These are phyloP conservation scores for Elsinoe perseae DNA, from an alignment of 2,329 filamentous ascomycete species.

Conservation along the genomic window DNA sequence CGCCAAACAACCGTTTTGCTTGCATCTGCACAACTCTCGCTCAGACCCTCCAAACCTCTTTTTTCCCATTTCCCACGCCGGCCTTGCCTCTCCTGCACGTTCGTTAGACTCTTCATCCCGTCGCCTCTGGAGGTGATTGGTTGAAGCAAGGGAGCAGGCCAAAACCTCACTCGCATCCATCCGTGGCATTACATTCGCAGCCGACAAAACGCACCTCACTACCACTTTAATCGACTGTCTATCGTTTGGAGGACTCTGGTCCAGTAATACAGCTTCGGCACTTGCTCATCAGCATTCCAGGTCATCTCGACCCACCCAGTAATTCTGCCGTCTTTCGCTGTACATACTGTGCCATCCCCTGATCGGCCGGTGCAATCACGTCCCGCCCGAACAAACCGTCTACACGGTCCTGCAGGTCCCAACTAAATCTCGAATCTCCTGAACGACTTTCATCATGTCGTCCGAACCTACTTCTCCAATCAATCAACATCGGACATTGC, in stretches of 20 bases:
- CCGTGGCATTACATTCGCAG: conserved; percentile 9
- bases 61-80: neutral
- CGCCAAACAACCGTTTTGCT: neutral
- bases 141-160: neutral
- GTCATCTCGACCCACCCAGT: neutral
- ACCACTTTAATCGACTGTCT: conserved; percentile 5
- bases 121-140: conserved; percentile 15
- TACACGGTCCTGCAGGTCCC: conserved; percentile 14
- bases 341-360: conserved; percentile 3
- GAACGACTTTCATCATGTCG: conserved; percentile 6
- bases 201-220: neutral
- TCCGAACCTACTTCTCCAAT: conserved; percentile 17
- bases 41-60: conserved; percentile 1
- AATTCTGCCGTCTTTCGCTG: neutral
- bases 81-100: conserved; percentile 10
- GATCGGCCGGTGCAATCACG: conserved; percentile 13
- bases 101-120: conserved; percentile 5
- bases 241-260: conserved; percentile 7
- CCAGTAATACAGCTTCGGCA: conserved; percentile 11
- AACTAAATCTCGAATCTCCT: conserved; percentile 13
- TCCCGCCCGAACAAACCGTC: conserved; percentile 15
- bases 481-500: conserved; percentile 17
- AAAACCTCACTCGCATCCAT: neutral
- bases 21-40: conserved; percentile 12
- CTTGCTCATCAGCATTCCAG: conserved; percentile 8